Base-by-base conservation (phyloP, 2,329 filamentous ascomycete genomes). In the Emmonsiellopsis sp. region DNA sequence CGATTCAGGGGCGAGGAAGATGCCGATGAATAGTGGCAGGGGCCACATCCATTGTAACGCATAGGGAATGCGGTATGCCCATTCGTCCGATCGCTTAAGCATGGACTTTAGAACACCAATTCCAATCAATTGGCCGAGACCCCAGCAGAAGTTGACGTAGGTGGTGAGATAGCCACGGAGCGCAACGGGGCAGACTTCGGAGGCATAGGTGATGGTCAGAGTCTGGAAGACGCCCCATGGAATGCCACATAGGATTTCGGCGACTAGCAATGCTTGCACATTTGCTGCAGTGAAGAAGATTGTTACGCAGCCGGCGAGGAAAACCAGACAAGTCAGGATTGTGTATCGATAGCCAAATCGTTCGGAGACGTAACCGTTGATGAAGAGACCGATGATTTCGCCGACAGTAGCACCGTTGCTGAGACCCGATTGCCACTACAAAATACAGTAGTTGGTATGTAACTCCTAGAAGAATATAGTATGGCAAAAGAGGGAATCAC, bases 11-110 rank as follows among this genome's bases (percentile, higher is more conserved):
- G 75, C 75, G 32, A 77, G 61, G n/a, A 63, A 63, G 27, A 77
- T 72, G 2, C 71, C 75, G 52, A 77, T 63, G 39, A 75, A 65
- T 4, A 78, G 66, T 2, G 76, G 76, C 39, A 77, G 57, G 1
- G 76, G 76, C 75, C 75, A 78, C 70, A 77, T 77, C 76, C 76
- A 77, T 58, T 79, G 76, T 27, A 79, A 57, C 4, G 70, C 71
- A 56, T 77, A 79, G 0, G 76, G 76, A 53, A 79, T 77, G 1
- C 74, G 68, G 61, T 77, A 79, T 2, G 75, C 70, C 76, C 76
- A 78, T 57, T 78, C 61, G 52, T 76, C 76, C 2, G 64, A 52
- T 31, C 75, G 66, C 21, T 62, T 60, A 14, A 78, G 58, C 73
- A 77, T 75, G 13, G 69, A 65, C 60, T 71, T 74, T 58, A 79